These are phyloP conservation scores for Polytolypa hystricis DNA, from an alignment of 2,329 filamentous ascomycete species.

Conservation along the genomic window DNA sequence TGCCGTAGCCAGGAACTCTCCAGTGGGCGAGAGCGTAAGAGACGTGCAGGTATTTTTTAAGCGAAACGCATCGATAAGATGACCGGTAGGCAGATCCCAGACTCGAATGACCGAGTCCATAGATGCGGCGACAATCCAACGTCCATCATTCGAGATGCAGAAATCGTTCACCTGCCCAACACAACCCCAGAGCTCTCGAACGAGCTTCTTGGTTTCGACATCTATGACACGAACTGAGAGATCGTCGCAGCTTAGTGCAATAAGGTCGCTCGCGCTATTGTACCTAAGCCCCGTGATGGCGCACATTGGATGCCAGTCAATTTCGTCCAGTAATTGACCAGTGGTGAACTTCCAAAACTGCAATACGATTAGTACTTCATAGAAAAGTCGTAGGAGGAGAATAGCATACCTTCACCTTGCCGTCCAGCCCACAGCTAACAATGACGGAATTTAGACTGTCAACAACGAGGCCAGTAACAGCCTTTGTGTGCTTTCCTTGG, in stretches of 20 bases:
- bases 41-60: conserved; percentile 69
- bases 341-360: conserved; percentile 90
- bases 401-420: conserved; percentile 60
- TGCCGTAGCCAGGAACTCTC: conserved; percentile 88
- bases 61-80: conserved; percentile 85
- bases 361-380: neutral
- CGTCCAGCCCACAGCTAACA: conserved; percentile 79
- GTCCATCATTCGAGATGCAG: conserved; percentile 81
- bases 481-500: conserved; percentile 63
- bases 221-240: conserved; percentile 80
- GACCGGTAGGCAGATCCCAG: conserved; percentile 92
- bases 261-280: conserved; percentile 69
- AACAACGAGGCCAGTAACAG: conserved; percentile 75
- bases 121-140: conserved; percentile 85
- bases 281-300: conserved; percentile 68
- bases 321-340: conserved; percentile 64
- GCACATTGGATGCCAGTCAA: conserved; percentile 72
- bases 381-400: neutral
- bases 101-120: conserved; percentile 70
- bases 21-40: conserved; percentile 76
- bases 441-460: conserved; percentile 81
- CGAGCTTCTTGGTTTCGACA: conserved; percentile 76
- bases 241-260: conserved; percentile 84
- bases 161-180: conserved; percentile 64
- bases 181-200: conserved; percentile 86